Evolutionary conservation across 768 basidiomycete species (phyloP), one percentile per base, ranked within the genome.

Genomic region (Podaxis sp.): DNA sequence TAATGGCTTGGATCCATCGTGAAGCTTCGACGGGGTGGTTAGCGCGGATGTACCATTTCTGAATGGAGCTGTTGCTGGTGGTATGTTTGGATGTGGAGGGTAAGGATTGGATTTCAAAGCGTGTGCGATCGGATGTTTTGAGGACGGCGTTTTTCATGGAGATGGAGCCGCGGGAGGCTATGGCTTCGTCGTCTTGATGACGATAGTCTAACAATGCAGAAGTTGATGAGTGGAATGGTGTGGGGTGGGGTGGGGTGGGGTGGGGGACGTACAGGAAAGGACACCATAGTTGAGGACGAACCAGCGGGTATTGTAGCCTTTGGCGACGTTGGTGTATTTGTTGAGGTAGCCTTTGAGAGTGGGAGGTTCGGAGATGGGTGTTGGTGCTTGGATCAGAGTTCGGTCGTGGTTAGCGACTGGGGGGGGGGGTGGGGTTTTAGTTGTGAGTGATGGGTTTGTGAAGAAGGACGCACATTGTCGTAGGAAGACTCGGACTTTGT

Each of bases 251-350:
- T 21, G 21, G 21, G 21, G 21, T 1, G 21, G 21, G 21, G 21
- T 1, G 21, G 21, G 21, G 13, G 36, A 82, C 90, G 25, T 69
- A 91, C 92, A 94, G 16, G 90, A 92, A n/a, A 95, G 71, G 25
- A 90, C 78, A 0, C 93, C 95, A 57, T 89, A 83, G 67, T 91
- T 88, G 18, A 97, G 81, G 0, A 96, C 92, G 68, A 98, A 96
- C 93, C 94, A 97, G 0, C 95, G 80, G 0, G 90, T 89, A 61
- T 86, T 87, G 70, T 94, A 96, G 0, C 95, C 95, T 65, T 86
- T 88, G 0, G 93, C 92, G 40, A 97, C 91, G 66, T 97, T 98
- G 1, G 89, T 87, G 69, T 95, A 97, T 71, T 98, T 98, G 72
- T 91, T 93, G 18, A 93, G 76, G 68, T 93, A 93, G 0, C 91